A percentile compares a stretch with the other conserved stretches of the same genome.
Conservation (phyloP, 2,329 filamentous ascomycete genomes). For the Exophiala oligosperma region DNA sequence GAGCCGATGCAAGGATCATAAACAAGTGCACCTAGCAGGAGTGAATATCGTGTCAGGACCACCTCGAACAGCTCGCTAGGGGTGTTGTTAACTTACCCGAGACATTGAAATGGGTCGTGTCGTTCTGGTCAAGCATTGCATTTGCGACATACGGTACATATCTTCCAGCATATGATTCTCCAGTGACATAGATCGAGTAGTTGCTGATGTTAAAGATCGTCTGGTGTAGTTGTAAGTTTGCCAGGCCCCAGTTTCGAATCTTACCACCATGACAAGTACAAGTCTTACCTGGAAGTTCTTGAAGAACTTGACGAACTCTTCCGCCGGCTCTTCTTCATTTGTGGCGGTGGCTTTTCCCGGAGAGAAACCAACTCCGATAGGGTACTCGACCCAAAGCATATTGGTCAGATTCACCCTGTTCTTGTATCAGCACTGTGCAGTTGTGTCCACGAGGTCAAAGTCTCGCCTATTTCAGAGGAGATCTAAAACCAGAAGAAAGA, state of each 20-base stretch:
- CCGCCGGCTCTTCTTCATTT: slow-evolving; percentile 48
- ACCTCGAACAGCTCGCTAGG: neutral
- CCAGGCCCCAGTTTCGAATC: neutral
- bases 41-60: neutral
- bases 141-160: slow-evolving; percentile 53
- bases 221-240: slow-evolving; percentile 34
- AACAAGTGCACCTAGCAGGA: slow-evolving; percentile 14
- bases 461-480: too few relatives aligned
- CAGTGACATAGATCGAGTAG: slow-evolving; percentile 55
- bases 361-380: slow-evolving; percentile 25
- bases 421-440: too few relatives aligned
- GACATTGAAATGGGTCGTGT: slow-evolving; percentile 53
- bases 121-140: slow-evolving; percentile 33
- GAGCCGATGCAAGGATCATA: slow-evolving; percentile 26
- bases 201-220: slow-evolving; percentile 42
- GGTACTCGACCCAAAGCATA: slow-evolving; percentile 34
- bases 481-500: too few relatives aligned
- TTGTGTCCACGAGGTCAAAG: too few relatives aligned
- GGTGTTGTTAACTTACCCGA: slow-evolving; percentile 37
- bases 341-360: slow-evolving; percentile 41
- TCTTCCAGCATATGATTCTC: slow-evolving; percentile 55
- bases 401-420: slow-evolving; percentile 41
- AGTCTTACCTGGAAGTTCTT: slow-evolving; percentile 47
- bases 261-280: too few relatives aligned
- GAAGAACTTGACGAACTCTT: slow-evolving; percentile 53